These are phyloP conservation scores for Leccinum longicurvipes DNA, from an alignment of 768 basidiomycete species.

Conservation along the genomic window DNA sequence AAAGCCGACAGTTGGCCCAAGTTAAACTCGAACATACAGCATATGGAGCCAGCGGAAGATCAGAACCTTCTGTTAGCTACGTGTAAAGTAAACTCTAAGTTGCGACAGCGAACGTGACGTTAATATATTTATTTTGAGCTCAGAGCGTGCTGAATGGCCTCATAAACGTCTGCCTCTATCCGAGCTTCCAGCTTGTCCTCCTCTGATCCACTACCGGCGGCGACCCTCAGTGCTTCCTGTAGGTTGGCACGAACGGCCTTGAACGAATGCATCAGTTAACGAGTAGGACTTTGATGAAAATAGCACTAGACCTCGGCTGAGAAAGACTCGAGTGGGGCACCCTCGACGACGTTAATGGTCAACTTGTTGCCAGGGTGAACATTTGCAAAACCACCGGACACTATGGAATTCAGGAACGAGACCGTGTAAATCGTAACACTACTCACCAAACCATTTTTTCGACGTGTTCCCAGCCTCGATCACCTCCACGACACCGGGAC, in stretches of 20 bases:
- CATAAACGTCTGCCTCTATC: slow-evolving; percentile 95
- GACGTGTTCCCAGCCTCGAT: slow-evolving; percentile 72
- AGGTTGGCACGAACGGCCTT: slow-evolving; percentile 90
- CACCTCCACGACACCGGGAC: slow-evolving; percentile 93
- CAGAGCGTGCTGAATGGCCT: slow-evolving; percentile 88
- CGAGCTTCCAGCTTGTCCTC: slow-evolving; percentile 91
- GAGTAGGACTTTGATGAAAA: background rate
- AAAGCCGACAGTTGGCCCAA: background rate
- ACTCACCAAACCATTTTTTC: slow-evolving; percentile 98
- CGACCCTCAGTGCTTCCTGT: slow-evolving; percentile 81
- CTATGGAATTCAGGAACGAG: slow-evolving; percentile 40
- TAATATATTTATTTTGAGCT: slow-evolving; percentile 38
- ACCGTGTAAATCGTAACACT: background rate
- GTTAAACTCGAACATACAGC: background rate
- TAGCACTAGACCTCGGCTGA: slow-evolving; percentile 70
- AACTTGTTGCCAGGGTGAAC: slow-evolving; percentile 96
- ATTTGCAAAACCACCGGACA: slow-evolving; percentile 94
- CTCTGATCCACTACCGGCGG: slow-evolving; percentile 81
- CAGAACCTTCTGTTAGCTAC: background rate
- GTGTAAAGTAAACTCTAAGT: slow-evolving; percentile 13
- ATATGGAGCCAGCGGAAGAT: background rate
- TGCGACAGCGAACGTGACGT: background rate
- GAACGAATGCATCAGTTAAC: slow-evolving; percentile 8
- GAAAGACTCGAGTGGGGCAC: slow-evolving; percentile 87
- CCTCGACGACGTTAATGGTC: slow-evolving; percentile 97